Percentiles rank a stretch among this genome's conserved stretches.
These are phyloP conservation scores for Zygoascus sp. DNA, from an alignment of 1,139 yeast species.

Conservation along the genomic window DNA sequence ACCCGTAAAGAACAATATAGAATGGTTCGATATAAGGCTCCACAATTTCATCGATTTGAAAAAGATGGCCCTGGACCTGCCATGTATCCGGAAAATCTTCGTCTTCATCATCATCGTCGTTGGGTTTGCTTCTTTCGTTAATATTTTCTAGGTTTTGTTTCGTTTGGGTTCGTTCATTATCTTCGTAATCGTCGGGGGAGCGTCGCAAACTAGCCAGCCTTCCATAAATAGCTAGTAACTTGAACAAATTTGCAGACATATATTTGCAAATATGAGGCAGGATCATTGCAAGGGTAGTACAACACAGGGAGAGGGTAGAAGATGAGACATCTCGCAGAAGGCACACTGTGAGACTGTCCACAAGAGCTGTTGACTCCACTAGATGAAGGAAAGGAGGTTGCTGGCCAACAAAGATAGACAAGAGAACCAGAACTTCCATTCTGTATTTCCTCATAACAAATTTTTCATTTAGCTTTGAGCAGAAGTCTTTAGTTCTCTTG, in stretches of 20 bases:
- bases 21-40: slow-evolving; percentile 30
- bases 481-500: slow-evolving; percentile 36
- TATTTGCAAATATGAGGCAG: slow-evolving; percentile 49
- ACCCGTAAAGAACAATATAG: slow-evolving; percentile 52
- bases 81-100: slow-evolving; percentile 27
- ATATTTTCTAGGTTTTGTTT: slow-evolving; percentile 13
- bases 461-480: slow-evolving; percentile 36
- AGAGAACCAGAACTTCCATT: slow-evolving; percentile 38
- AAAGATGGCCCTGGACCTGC: slow-evolving; percentile 29
- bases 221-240: slow-evolving; percentile 45
- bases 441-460: slow-evolving; percentile 36
- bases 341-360: slow-evolving; percentile 42
- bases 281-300: slow-evolving; percentile 48
- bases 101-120: slow-evolving; percentile 13
- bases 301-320: slow-evolving; percentile 41
- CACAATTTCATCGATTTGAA: slow-evolving; percentile 21
- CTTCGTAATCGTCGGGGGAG: not conserved
- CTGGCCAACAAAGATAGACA: slow-evolving; percentile 29
- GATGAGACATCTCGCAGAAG: slow-evolving; percentile 46
- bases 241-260: slow-evolving; percentile 40
- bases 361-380: slow-evolving; percentile 40
- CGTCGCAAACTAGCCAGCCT: slow-evolving; percentile 42
- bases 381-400: slow-evolving; percentile 37
- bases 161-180: not conserved
- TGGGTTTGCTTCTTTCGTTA: slow-evolving; percentile 3